Evolutionary conservation across 2,329 filamentous ascomycete genomes (phyloP).

Genomic region (Microcyclosporella mali): DNA sequence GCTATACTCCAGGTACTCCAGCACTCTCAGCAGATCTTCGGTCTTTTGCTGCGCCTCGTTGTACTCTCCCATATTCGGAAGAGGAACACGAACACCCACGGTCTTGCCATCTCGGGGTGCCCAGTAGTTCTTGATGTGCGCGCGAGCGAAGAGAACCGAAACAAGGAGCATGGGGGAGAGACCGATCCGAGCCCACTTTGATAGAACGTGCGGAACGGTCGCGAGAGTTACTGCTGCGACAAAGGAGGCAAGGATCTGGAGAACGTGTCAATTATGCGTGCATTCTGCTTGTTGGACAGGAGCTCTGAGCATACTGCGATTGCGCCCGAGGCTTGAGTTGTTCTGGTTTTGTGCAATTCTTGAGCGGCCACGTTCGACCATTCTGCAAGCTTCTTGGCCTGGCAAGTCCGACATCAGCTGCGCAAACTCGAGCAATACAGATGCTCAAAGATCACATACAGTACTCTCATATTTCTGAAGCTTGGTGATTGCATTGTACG

Average conservation of each 20-base stretch:
- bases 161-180: conserved; percentile 26
- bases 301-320: conserved; percentile 29
- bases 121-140: conserved; percentile 34
- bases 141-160: conserved; percentile 23
- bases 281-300: too few relatives aligned
- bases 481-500: conserved; percentile 40
- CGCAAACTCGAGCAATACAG: too few relatives aligned
- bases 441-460: conserved; percentile 4
- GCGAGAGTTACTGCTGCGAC: conserved; percentile 22
- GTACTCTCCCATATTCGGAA: conserved; percentile 30
- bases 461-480: conserved; percentile 43
- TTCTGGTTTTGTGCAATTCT: conserved; percentile 41
- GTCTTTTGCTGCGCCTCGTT: conserved; percentile 32
- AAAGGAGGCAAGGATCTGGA: conserved; percentile 28
- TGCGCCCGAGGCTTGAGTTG: conserved; percentile 39
- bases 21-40: conserved; percentile 26
- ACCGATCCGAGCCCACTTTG: conserved; percentile 16
- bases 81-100: conserved; percentile 23
- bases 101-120: conserved; percentile 26
- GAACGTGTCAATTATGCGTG: not conserved
- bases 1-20: conserved; percentile 32
- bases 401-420: too few relatives aligned
- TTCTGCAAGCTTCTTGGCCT: conserved; percentile 39
- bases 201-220: conserved; percentile 14
- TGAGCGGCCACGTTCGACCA: conserved; percentile 38